Evolutionary conservation across 2,329 filamentous ascomycete genomes (phyloP).

Genomic region (Talaromyces amestolkiae): DNA sequence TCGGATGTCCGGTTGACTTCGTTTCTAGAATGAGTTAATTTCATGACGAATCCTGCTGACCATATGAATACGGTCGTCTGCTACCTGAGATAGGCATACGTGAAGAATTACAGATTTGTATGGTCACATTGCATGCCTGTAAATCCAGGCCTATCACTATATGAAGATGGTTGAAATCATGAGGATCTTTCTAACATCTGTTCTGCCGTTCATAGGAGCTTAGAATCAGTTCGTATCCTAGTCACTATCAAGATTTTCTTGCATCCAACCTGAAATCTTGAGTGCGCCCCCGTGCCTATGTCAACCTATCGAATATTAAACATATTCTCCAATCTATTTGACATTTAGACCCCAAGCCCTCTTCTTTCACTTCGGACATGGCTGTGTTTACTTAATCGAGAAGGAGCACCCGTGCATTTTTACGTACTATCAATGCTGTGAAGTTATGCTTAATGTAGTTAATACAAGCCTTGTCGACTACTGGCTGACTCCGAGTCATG

Average conservation of each 20-base stretch:
- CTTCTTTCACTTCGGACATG: neutral
- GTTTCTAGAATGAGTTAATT: neutral
- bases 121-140: neutral
- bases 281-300: neutral
- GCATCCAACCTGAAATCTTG: neutral
- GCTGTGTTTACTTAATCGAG: neutral
- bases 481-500: neutral
- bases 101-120: neutral
- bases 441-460: neutral
- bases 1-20: neutral
- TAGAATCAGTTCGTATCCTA: neutral
- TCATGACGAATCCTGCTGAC: neutral
- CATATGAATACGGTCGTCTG: neutral
- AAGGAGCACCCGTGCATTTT: neutral
- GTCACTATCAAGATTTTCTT: neutral
- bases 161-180: neutral
- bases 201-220: neutral
- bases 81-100: neutral
- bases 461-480: neutral
- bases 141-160: neutral
- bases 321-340: neutral
- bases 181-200: neutral
- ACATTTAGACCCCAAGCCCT: neutral
- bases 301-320: neutral
- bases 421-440: neutral